Evolutionary conservation across 495 filamentous ascomycete species (phyloP).

Genomic region (Xylaria longipes): DNA sequence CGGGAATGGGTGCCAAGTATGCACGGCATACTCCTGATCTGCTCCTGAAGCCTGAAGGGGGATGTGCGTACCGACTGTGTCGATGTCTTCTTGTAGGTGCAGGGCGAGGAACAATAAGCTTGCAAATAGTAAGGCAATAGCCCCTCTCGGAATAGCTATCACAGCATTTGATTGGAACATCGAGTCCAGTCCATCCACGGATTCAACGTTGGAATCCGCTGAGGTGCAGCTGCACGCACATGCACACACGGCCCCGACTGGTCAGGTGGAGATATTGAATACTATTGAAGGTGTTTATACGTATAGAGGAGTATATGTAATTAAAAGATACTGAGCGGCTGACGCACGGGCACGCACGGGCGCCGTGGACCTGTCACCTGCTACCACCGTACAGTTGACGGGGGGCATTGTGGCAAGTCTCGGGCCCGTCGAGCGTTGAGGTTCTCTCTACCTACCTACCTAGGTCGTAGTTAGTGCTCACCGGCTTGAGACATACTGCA

Average conservation of each 20-base stretch:
- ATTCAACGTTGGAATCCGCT: neutral
- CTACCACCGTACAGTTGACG: too few relatives aligned
- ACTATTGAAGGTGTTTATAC: neutral
- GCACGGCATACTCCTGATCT: conserved; percentile 20
- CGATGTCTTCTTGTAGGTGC: neutral
- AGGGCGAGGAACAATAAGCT: conserved; percentile 15
- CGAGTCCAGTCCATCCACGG: too few relatives aligned
- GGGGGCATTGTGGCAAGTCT: too few relatives aligned
- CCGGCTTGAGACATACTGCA: neutral
- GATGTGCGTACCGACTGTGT: neutral
- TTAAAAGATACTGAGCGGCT: neutral
- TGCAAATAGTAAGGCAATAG: neutral
- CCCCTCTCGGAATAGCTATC: neutral
- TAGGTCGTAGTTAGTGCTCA: too few relatives aligned
- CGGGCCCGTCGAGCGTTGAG: neutral
- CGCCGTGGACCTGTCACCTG: too few relatives aligned
- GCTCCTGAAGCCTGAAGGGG: too few relatives aligned
- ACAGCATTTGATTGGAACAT: neutral
- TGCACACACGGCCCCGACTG: neutral
- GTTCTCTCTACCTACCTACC: too few relatives aligned
- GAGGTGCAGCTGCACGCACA: conserved; percentile 2
- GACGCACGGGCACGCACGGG: too few relatives aligned
- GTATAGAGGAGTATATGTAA: neutral
- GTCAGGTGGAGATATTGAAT: neutral
- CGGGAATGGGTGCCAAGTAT: conserved; percentile 5